These are phyloP conservation scores for Ogataea trehaloabstinens DNA, from an alignment of 805 yeast species.

Conservation along the genomic window DNA sequence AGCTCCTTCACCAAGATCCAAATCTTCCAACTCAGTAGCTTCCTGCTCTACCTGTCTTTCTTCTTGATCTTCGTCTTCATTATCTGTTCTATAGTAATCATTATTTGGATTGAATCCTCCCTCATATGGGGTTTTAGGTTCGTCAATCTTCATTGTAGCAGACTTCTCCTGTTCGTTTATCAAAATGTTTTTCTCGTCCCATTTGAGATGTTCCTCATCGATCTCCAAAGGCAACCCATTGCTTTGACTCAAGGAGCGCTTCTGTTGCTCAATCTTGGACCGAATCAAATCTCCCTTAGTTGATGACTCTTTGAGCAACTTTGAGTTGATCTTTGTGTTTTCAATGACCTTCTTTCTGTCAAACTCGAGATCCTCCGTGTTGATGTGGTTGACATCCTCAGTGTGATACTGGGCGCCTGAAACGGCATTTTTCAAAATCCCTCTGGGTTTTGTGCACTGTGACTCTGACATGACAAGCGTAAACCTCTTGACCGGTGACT, in stretches of 20 bases:
- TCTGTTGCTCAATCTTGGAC: conserved; percentile 41
- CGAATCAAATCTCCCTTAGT: conserved; percentile 46
- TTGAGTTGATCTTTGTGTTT: conserved; percentile 76
- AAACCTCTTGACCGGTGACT: background rate
- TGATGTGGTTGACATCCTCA: conserved; percentile 19
- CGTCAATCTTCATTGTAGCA: conserved; percentile 82
- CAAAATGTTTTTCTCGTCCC: conserved; percentile 82
- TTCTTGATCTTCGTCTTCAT: conserved; percentile 47
- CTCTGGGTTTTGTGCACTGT: conserved; percentile 23
- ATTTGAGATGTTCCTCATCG: conserved; percentile 53
- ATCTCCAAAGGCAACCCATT: conserved; percentile 15
- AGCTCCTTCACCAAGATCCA: conserved; percentile 35
- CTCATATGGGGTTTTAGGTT: conserved; percentile 94
- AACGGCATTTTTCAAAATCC: conserved; percentile 34
- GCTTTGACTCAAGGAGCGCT: conserved; percentile 22
- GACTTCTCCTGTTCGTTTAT: conserved; percentile 71
- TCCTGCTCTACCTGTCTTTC: conserved; percentile 19
- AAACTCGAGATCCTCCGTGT: conserved; percentile 17
- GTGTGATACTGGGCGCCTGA: conserved; percentile 20
- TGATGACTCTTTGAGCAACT: conserved; percentile 28
- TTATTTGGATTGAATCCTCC: conserved; percentile 83
- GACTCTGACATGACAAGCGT: conserved; percentile 1
- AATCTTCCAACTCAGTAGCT: conserved; percentile 25
- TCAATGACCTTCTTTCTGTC: conserved; percentile 69
- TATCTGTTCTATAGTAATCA: conserved; percentile 73